Conservation (phyloP, 2,329 filamentous ascomycete genomes). For the Coniella vitis region DNA sequence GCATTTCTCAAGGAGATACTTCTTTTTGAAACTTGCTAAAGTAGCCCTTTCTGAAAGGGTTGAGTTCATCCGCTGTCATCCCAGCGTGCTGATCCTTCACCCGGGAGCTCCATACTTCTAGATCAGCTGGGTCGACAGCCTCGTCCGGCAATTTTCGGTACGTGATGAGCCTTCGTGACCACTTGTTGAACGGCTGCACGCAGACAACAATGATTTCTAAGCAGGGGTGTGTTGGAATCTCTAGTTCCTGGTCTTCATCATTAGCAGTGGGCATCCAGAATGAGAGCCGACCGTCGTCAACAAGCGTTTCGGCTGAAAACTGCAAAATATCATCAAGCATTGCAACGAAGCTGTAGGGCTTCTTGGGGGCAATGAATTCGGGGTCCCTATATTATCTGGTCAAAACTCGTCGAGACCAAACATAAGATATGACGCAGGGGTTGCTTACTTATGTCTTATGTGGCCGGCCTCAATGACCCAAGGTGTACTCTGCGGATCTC, state of each 20-base stretch:
- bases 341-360: conserved; percentile 82
- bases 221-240: conserved; percentile 68
- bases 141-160: conserved; percentile 65
- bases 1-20: conserved; percentile 1
- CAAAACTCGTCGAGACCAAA: neutral
- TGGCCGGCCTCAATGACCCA: conserved; percentile 63
- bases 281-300: conserved; percentile 71
- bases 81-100: conserved; percentile 30
- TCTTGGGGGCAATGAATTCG: conserved; percentile 79
- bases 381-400: conserved; percentile 36
- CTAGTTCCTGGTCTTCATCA: conserved; percentile 68
- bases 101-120: conserved; percentile 28
- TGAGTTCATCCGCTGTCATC: conserved; percentile 51
- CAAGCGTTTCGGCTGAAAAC: conserved; percentile 71
- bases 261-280: conserved; percentile 98
- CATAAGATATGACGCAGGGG: too few relatives aligned
- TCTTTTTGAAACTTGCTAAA: conserved; percentile 47
- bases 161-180: conserved; percentile 83
- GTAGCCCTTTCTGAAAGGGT: conserved; percentile 53
- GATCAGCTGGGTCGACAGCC: conserved; percentile 39
- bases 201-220: conserved; percentile 70
- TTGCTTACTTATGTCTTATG: conserved; percentile 57
- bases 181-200: conserved; percentile 84
- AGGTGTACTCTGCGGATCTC: conserved; percentile 55
- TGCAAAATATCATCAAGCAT: conserved; percentile 86